Conservation (phyloP, 192 early-diverging fungal genomes). For the Nowakowskiella sp. region DNA sequence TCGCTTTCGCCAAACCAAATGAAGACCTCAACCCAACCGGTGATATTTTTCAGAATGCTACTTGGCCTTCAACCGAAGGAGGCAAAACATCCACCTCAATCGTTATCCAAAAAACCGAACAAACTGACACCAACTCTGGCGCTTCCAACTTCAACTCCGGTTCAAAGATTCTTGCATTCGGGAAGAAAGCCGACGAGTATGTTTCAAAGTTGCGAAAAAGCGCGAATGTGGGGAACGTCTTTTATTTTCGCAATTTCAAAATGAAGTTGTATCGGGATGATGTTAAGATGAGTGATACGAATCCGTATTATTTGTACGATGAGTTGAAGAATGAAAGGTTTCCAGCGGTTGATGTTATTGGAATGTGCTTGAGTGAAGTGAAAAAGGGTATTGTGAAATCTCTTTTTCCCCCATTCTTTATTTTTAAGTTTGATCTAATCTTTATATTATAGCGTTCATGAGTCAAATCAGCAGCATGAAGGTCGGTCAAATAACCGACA, state of each 20-base stretch:
- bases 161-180: neutral
- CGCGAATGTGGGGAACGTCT: neutral
- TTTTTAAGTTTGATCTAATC: too few species aligned
- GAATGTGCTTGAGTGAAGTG: conserved; percentile 9
- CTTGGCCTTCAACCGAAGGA: neutral
- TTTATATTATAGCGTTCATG: too few species aligned
- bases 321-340: neutral
- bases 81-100: neutral
- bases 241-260: neutral
- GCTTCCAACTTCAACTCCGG: too few species aligned
- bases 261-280: neutral
- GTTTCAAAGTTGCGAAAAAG: neutral
- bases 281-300: neutral
- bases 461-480: too few species aligned
- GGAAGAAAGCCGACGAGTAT: neutral
- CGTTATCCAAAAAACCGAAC: neutral
- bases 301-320: neutral
- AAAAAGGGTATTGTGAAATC: neutral
- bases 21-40: neutral
- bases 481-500: neutral
- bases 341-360: conserved; percentile 8
- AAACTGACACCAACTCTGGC: neutral
- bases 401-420: too few species aligned
- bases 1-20: neutral
- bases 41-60: neutral